Evolutionary conservation across 2,329 filamentous ascomycete species (phyloP).

Genomic region (Bipolaris sorokiniana): DNA sequence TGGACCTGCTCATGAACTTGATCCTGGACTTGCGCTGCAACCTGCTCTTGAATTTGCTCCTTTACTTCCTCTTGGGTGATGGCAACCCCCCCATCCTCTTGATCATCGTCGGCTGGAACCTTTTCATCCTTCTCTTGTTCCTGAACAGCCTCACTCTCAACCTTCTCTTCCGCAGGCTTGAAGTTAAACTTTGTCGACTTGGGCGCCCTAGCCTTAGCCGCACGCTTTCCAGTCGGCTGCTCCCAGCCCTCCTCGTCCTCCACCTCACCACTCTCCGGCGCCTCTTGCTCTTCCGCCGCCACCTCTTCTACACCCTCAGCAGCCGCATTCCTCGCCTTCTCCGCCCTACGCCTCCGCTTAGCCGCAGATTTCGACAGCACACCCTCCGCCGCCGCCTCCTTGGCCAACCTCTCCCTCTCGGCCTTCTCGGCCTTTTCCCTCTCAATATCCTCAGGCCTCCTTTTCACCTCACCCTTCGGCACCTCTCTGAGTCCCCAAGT

Average conservation of each 20-base stretch:
- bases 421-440: conserved; percentile 29
- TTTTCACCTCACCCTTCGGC: conserved; percentile 79
- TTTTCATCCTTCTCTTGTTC: conserved; percentile 6
- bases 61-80: conserved; percentile 14
- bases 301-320: conserved; percentile 5
- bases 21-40: conserved; percentile 6
- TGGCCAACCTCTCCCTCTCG: conserved; percentile 27
- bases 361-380: conserved; percentile 4
- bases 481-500: conserved; percentile 81
- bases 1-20: conserved; percentile 16
- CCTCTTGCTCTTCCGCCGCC: conserved; percentile 1
- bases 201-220: conserved; percentile 13
- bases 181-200: conserved; percentile 19
- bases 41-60: conserved; percentile 12
- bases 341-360: conserved; percentile 18
- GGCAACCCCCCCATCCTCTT: conserved; percentile 15
- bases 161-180: conserved; percentile 15
- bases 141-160: conserved; percentile 1
- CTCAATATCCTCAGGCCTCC: conserved; percentile 48
- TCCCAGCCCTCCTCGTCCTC: conserved; percentile 21
- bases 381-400: conserved; percentile 36
- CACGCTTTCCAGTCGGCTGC: conserved; percentile 20
- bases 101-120: not conserved
- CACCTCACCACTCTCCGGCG: not conserved
- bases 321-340: not conserved